phyloP scores from a whole-genome alignment of 2,329 filamentous ascomycete genomes.

The Nigrograna mackinnonii region DNA sequence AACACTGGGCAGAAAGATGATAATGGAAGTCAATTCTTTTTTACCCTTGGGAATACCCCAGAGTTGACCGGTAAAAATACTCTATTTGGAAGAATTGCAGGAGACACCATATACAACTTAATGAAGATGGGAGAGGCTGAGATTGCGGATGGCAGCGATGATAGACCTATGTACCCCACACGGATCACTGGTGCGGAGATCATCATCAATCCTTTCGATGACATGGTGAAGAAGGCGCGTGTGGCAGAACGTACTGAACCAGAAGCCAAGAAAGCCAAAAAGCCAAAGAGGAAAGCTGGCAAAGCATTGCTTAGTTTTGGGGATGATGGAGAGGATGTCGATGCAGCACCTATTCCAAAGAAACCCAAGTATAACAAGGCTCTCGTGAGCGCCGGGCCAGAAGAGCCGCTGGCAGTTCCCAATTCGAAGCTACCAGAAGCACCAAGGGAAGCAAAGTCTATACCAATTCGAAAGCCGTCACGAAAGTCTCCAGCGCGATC shows the following conservation, averaged over 20 bases:
- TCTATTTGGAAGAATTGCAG: conserved; percentile 87
- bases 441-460: conserved; percentile 22
- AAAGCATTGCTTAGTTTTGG: conserved; percentile 80
- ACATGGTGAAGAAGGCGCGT: conserved; percentile 72
- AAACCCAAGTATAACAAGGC: conserved; percentile 80
- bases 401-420: conserved; percentile 45
- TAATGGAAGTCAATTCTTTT: conserved; percentile 97
- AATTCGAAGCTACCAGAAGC: conserved; percentile 21
- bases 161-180: conserved; percentile 83
- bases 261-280: conserved; percentile 50
- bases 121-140: conserved; percentile 92
- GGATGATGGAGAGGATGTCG: conserved; percentile 63
- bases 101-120: conserved; percentile 94
- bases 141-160: conserved; percentile 72
- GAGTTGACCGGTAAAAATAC: conserved; percentile 91
- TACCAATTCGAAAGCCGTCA: conserved; percentile 35
- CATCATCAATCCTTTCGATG: conserved; percentile 79
- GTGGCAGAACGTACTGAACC: conserved; percentile 55
- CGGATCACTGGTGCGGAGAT: conserved; percentile 77
- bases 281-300: conserved; percentile 70
- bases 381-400: conserved; percentile 59
- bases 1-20: conserved; percentile 78
- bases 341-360: conserved; percentile 64
- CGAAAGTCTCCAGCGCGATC: conserved; percentile 27
- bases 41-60: conserved; percentile 80